Conservation (phyloP, 225 moss, liverwort and hornwort genomes). For the Climacium dendroides region DNA sequence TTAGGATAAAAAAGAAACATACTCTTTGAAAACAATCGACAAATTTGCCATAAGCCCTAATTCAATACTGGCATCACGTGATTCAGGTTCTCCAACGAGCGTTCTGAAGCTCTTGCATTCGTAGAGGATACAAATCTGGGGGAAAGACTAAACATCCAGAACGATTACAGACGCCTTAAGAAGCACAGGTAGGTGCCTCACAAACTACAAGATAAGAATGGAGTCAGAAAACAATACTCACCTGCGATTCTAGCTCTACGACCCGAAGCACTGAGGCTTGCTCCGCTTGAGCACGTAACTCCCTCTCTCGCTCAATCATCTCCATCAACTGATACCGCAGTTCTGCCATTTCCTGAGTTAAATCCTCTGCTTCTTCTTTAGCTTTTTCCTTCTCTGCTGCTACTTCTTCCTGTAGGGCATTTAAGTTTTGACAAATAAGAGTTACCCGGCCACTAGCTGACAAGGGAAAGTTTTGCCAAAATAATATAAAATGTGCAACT, state of each 20-base stretch:
- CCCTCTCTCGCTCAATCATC: slow-evolving; percentile 54
- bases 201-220: background rate
- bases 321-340: slow-evolving; percentile 55
- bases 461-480: background rate
- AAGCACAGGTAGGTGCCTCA: background rate
- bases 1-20: too few relatives aligned
- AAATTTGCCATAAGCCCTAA: background rate
- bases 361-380: slow-evolving; percentile 51
- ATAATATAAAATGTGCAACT: background rate
- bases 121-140: background rate
- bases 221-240: background rate
- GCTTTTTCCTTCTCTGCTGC: slow-evolving; percentile 35
- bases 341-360: slow-evolving; percentile 68
- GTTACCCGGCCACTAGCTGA: background rate
- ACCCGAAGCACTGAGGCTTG: slow-evolving; percentile 57
- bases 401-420: slow-evolving; percentile 27
- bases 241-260: slow-evolving; percentile 54
- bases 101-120: background rate
- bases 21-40: background rate
- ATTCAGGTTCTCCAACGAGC: background rate
- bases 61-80: background rate
- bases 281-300: slow-evolving; percentile 45
- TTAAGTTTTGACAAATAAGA: background rate
- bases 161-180: background rate
- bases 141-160: background rate